Evolutionary conservation across 176 grass and related monocot species (phyloP), one percentile per base, ranked within the genome.

Genomic region (Carex pumila): DNA sequence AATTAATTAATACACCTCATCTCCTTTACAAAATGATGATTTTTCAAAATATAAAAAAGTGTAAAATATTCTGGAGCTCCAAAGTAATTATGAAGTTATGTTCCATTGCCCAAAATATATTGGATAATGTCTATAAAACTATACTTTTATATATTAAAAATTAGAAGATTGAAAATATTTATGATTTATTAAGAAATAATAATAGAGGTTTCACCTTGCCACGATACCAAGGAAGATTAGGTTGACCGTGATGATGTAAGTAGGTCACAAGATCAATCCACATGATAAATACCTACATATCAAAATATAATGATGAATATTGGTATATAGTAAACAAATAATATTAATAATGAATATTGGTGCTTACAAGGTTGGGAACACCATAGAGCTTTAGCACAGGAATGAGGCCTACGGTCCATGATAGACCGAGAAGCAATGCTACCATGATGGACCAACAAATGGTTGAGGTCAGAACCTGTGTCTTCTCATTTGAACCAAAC

Each of bases 201-300:
- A 68, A 69, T 17, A 3, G 34, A 70, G 66, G 2, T 36, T 34
- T 70, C 34, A 92, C 93, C 89, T 98, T 57, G 18, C 92, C 92
- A 8, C 92, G 92, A 50, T 98, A 98, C 95, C 95, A 98, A 21
- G 95, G 95, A 18, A 98, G 89, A 10, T 89, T 85, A 17, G 75
- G 43, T 65, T 88, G 91, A 1, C 92, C 95, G 57, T 98, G 95
- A 84, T 98, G 95, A 39, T 98, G 95, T 54, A 98, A 89, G 45
- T 98, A 98, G 1, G 95, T 98, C 14, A 98, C 95, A 25, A 98
- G 39, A 55, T 93, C 95, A 9, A 94, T 64, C 92, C 95, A 98
- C 89, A 91, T 87, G 13, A 98, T 86, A 65, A 98, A 94, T n/a
- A 98, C 95, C 95, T 97, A 65, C 21, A 58, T 68, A 45, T 68